Percentiles rank a stretch among this genome's conserved stretches.
These are phyloP conservation scores for Aspergillus ibericus DNA, from an alignment of 2,329 filamentous ascomycete species.

Conservation along the genomic window DNA sequence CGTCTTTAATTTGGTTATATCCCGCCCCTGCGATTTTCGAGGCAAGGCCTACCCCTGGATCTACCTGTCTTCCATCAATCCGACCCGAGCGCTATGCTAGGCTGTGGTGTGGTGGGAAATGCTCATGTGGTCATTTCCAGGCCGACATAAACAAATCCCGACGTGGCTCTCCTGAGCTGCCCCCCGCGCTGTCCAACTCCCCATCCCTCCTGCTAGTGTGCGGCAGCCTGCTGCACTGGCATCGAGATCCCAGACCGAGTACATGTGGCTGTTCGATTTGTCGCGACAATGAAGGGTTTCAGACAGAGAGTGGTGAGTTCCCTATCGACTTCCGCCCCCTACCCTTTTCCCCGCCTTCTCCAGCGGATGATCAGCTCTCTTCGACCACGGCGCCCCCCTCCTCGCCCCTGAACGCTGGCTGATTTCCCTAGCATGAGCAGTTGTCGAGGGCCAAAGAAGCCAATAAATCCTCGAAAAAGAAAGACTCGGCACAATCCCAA, in stretches of 20 bases:
- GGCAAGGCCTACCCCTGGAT: neutral
- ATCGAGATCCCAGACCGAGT: conserved; percentile 32
- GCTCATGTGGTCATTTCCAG: conserved; percentile 32
- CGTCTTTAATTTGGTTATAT: neutral
- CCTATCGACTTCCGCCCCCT: conserved; percentile 10
- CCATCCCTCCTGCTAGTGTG: conserved; percentile 36
- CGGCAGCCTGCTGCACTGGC: conserved; percentile 37
- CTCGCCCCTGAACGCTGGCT: conserved; percentile 10
- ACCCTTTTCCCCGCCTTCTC: conserved; percentile 26
- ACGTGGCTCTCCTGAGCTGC: conserved; percentile 27
- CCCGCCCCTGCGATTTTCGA: neutral
- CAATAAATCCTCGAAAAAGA: conserved; percentile 75
- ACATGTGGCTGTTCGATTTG: conserved; percentile 36
- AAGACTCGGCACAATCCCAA: conserved; percentile 66
- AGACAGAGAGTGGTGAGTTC: conserved; percentile 90
- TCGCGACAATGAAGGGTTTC: conserved; percentile 87
- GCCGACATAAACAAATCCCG: conserved; percentile 32
- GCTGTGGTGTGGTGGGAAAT: conserved; percentile 20
- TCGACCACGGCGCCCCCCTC: conserved; percentile 18
- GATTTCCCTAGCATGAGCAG: conserved; percentile 66
- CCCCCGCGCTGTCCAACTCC: conserved; percentile 20
- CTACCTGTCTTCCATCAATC: neutral
- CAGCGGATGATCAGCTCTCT: conserved; percentile 4
- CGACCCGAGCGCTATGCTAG: conserved; percentile 8
- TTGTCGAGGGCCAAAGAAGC: conserved; percentile 87